phyloP scores from a whole-genome alignment of 2,329 filamentous ascomycete genomes.

The Kalmusia sp. region DNA sequence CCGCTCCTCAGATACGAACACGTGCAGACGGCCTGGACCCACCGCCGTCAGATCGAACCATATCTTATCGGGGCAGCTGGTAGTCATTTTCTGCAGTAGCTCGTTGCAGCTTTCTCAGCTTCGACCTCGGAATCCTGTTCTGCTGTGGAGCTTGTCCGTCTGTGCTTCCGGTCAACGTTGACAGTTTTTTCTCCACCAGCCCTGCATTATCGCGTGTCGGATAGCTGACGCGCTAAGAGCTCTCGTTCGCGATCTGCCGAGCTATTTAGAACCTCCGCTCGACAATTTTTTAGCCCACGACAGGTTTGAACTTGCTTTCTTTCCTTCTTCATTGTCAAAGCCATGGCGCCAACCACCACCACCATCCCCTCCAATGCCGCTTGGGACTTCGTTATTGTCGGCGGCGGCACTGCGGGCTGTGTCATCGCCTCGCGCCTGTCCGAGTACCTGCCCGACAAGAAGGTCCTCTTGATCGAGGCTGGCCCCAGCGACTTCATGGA shows the following conservation, averaged over 20 bases:
- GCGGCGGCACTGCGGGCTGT: constrained; percentile 85
- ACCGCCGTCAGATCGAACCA: constrained; percentile 26
- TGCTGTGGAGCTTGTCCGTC: neutral
- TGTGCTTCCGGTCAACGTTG: constrained; percentile 2
- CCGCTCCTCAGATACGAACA: constrained; percentile 13
- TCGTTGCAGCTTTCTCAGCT: neutral
- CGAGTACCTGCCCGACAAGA: constrained; percentile 83
- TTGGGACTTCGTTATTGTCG: constrained; percentile 86
- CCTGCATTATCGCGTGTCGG: constrained; percentile 11
- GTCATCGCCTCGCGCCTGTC: constrained; percentile 81
- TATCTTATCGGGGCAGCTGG: constrained; percentile 38
- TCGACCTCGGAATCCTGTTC: neutral
- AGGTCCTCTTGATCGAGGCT: constrained; percentile 83
- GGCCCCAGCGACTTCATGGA: constrained; percentile 90
- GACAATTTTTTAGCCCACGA: constrained; percentile 4
- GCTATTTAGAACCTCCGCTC: constrained; percentile 14
- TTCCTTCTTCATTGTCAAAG: neutral
- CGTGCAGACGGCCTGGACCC: constrained; percentile 31
- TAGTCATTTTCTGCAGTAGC: constrained; percentile 35
- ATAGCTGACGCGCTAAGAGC: constrained; percentile 4
- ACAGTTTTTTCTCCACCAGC: neutral
- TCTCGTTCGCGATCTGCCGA: constrained; percentile 3
- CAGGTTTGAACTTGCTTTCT: constrained; percentile 3
- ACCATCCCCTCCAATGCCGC: constrained; percentile 67
- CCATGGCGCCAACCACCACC: constrained; percentile 65